Evolutionary conservation across 768 basidiomycete genomes (phyloP).

Genomic region (Suillus subalutaceus): DNA sequence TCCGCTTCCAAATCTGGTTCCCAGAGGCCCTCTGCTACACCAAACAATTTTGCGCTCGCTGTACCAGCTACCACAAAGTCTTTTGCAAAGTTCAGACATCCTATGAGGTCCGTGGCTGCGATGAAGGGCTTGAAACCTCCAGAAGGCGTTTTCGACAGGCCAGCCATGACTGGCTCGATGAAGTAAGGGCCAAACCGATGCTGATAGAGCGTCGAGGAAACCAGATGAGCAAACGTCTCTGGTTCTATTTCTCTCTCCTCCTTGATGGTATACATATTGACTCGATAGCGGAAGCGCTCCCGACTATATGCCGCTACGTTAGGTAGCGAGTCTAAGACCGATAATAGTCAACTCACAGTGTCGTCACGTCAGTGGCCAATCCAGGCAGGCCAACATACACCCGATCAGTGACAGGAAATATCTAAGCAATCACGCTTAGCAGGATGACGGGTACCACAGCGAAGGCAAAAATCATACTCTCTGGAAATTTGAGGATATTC

Average conservation of each 20-base stretch:
- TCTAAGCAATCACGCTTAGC: conserved; percentile 46
- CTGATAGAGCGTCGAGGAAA: conserved; percentile 95
- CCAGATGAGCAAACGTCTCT: conserved; percentile 93
- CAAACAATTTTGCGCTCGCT: conserved; percentile 88
- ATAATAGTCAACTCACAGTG: conserved; percentile 59
- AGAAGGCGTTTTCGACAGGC: conserved; percentile 72
- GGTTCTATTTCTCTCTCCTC: conserved; percentile 97
- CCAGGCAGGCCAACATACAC: conserved; percentile 92
- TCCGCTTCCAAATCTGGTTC: conserved; percentile 96
- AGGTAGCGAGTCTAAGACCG: conserved; percentile 4
- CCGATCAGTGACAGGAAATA: conserved; percentile 92
- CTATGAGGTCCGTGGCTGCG: conserved; percentile 92
- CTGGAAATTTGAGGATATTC: conserved; percentile 91
- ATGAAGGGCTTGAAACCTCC: conserved; percentile 88
- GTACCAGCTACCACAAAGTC: conserved; percentile 98
- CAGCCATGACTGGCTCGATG: conserved; percentile 95
- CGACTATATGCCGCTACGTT: conserved; percentile 49
- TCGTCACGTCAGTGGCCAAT: conserved; percentile 90
- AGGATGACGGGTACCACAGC: conserved; percentile 11
- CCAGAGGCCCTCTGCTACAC: conserved; percentile 98
- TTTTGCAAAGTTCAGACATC: conserved; percentile 91
- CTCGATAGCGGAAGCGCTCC: conserved; percentile 89
- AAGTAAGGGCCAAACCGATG: conserved; percentile 96
- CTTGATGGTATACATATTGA: conserved; percentile 99
- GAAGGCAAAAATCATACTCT: conserved; percentile 57